These are phyloP conservation scores for Inga laurina DNA, from an alignment of 306 rosid genomes.

Conservation along the genomic window DNA sequence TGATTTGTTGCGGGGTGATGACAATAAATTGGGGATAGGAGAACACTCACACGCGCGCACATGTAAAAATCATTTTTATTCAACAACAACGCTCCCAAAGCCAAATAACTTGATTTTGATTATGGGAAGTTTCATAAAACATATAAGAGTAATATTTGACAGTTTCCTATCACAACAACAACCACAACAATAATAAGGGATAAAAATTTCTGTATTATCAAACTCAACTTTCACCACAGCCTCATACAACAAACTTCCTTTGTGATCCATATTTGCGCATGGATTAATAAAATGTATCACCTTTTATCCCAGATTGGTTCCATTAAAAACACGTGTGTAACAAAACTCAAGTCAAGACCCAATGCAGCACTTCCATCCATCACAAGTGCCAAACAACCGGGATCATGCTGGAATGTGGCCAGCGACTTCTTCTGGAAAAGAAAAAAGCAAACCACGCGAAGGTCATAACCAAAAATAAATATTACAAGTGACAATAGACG, in stretches of 20 bases:
- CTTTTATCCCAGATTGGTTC: conserved; percentile 99
- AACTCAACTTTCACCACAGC: conserved; percentile 8
- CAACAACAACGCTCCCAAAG: not conserved
- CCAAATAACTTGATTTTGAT: not conserved
- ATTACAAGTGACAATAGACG: conserved; percentile 10
- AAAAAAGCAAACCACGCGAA: conserved; percentile 32
- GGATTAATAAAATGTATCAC: conserved; percentile 43
- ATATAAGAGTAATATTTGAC: not conserved
- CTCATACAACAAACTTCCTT: not conserved
- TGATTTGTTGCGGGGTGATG: not conserved
- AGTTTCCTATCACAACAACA: not conserved
- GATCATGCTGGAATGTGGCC: conserved; percentile 76
- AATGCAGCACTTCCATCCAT: conserved; percentile 99
- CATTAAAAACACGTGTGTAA: conserved; percentile 85
- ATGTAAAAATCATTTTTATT: not conserved
- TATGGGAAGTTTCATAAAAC: not conserved
- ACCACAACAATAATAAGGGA: not conserved
- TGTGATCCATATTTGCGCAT: conserved; percentile 8
- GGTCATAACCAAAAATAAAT: conserved; percentile 29
- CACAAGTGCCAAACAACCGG: conserved; percentile 82
- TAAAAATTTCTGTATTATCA: not conserved
- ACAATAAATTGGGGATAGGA: conserved; percentile 9
- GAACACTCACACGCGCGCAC: not conserved
- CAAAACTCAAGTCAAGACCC: conserved; percentile 98
- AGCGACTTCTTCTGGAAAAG: conserved; percentile 82